A percentile compares a stretch with the other conserved stretches of the same genome.
These are phyloP conservation scores for Phytophthora colocasiae DNA, from an alignment of 352 stramenopile species.

Conservation along the genomic window DNA sequence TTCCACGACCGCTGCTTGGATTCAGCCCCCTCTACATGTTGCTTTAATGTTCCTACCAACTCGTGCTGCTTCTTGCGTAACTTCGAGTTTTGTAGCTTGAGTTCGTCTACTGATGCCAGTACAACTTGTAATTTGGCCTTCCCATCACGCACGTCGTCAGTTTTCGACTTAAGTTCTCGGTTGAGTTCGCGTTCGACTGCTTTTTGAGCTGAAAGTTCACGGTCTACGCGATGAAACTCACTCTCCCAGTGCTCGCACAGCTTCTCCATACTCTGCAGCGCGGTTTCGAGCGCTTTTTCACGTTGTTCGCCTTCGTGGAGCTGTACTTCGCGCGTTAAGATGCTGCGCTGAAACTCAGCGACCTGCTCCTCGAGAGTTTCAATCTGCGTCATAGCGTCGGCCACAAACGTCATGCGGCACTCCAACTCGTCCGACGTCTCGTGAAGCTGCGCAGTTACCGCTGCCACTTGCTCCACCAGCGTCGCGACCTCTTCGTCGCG, in stretches of 20 bases:
- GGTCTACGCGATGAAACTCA: conserved; percentile 47
- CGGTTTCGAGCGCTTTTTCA: conserved; percentile 32
- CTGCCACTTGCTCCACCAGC: conserved; percentile 46
- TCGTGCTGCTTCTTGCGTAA: conserved; percentile 36
- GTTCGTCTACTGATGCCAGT: conserved; percentile 38
- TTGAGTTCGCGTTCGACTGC: conserved; percentile 20
- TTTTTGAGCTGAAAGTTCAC: conserved; percentile 31
- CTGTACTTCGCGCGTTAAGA: conserved; percentile 73
- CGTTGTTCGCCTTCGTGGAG: conserved; percentile 58
- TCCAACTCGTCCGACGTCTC: conserved; percentile 67
- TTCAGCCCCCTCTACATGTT: conserved; percentile 36
- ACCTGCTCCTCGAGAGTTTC: conserved; percentile 50
- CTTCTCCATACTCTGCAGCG: conserved; percentile 45
- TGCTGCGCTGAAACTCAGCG: conserved; percentile 49
- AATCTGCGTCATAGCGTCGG: conserved; percentile 50
- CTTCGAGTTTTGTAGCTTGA: conserved; percentile 41
- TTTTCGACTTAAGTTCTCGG: conserved; percentile 26
- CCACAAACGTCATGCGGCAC: conserved; percentile 62
- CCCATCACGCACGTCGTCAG: conserved; percentile 44
- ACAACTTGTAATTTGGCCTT: conserved; percentile 54
- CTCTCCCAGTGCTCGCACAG: conserved; percentile 62
- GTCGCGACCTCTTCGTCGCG: conserved; percentile 45
- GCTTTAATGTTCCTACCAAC: conserved; percentile 18
- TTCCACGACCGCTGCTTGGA: conserved; percentile 35
- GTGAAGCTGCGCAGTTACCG: conserved; percentile 50